Evolutionary conservation across 176 grass and related monocot genomes (phyloP), one percentile per base, ranked within the genome.

Genomic region (Bothriochloa decipiens): DNA sequence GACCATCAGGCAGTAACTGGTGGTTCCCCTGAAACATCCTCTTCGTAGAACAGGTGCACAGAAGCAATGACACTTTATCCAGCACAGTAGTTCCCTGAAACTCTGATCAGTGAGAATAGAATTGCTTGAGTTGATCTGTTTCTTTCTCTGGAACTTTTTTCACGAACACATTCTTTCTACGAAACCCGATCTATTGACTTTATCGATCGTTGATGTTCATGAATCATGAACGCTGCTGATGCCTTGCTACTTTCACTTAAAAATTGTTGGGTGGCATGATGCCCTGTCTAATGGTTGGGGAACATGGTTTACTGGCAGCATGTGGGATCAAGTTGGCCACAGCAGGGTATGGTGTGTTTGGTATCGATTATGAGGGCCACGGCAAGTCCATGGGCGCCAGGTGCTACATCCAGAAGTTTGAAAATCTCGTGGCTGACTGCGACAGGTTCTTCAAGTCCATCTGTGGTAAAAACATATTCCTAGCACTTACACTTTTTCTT

Each of bases 311-410:
- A 16, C 33, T 90, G 45, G 72, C 86, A 99, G 96, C 80, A 26
- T 95, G 93, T 52, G 96, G 93, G 70, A 55, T 84, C 29, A 89
- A 84, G 81, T 25, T 98, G 43, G 89, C 91, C 11, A 33, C 65
- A 1, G 87, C 81, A 1, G 93, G 91, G 65, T 96, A 86, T 23
- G 86, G 91, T 6, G 96, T 96, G 49, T 94, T 92, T 5, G 96
- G 96, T 45, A 89, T 99, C 2, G 93, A 96, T 77, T 96, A 96
- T 1, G 93, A 96, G 77, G 96, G 96, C 6, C 91, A 99, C 29
- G 96, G 93, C 13, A 91, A 85, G 81, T 99, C 96, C 20, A 89
- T 81, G 71, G 93, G 93, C 2, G 70, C 89, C 42, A 87, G 91
- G 42, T 95, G 93, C 87, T 96, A 99, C 82, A 92, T 99, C 62